phyloP scores from a whole-genome alignment of 2,329 filamentous ascomycete species.

The Neopestalotiopsis rosae region DNA sequence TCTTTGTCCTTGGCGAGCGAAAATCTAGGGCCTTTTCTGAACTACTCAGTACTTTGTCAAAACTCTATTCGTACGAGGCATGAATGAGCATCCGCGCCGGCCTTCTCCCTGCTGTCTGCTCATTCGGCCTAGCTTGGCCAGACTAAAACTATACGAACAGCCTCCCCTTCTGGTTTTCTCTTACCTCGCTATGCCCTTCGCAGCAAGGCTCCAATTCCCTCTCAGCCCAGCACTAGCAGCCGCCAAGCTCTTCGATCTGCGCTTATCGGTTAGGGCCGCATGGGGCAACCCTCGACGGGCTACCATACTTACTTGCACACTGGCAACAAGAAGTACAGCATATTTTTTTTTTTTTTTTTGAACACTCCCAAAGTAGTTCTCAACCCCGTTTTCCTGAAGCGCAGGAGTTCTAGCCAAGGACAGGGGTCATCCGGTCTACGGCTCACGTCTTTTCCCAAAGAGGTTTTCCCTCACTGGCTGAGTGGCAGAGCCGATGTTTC shows the following conservation, averaged over 20 bases:
- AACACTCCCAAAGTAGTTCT: constrained; percentile 6
- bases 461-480: background rate
- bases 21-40: too few relatives aligned
- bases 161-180: background rate
- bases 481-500: constrained; percentile 18
- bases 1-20: too few relatives aligned
- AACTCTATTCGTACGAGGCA: too few relatives aligned
- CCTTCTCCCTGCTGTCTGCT: background rate
- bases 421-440: constrained; percentile 7
- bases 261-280: constrained; percentile 13
- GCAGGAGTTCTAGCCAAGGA: constrained; percentile 5
- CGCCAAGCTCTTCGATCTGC: constrained; percentile 9
- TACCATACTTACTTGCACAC: background rate
- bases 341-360: background rate
- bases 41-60: too few relatives aligned
- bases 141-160: background rate
- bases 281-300: background rate
- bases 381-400: constrained; percentile 9
- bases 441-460: constrained; percentile 8
- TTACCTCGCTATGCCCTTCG: constrained; percentile 1
- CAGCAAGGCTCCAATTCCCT: background rate
- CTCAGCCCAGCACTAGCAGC: background rate
- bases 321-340: background rate
- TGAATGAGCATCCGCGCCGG: background rate
- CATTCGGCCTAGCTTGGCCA: background rate